Evolutionary conservation across 225 moss, liverwort and hornwort species (phyloP).

Genomic region (Polytrichum commune): DNA sequence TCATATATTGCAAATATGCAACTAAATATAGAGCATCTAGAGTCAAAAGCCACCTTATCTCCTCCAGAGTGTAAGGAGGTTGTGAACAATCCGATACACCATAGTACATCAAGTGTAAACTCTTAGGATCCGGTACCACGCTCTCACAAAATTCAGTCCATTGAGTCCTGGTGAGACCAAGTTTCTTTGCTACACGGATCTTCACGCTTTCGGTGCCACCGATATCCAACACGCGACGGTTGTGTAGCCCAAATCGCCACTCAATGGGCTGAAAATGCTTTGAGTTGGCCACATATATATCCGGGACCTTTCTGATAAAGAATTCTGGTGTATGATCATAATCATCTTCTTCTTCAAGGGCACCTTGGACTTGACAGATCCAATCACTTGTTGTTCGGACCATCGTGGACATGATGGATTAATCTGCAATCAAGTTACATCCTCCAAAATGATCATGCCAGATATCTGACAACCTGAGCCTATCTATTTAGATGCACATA

Average conservation of each 20-base stretch:
- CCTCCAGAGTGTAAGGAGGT: background rate
- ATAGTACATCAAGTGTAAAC: background rate
- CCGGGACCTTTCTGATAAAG: background rate
- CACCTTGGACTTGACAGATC: background rate
- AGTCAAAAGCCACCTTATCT: background rate
- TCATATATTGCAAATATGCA: background rate
- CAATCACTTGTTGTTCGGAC: background rate
- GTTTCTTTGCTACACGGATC: slow-evolving; percentile 1
- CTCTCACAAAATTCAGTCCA: background rate
- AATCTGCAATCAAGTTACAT: background rate
- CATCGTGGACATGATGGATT: background rate
- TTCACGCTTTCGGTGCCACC: too few relatives aligned
- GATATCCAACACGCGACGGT: too few relatives aligned
- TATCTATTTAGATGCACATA: too few relatives aligned
- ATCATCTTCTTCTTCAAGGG: background rate
- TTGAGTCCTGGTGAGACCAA: slow-evolving; percentile 3
- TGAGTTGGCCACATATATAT: background rate
- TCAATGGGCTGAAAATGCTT: too few relatives aligned
- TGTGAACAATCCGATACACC: background rate
- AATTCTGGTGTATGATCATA: background rate
- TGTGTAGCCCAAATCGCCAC: too few relatives aligned
- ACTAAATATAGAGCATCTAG: background rate
- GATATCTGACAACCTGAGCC: too few relatives aligned
- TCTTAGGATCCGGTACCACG: background rate
- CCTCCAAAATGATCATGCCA: too few relatives aligned